These are phyloP conservation scores for Yamadazyma buinensis DNA, from an alignment of 1,139 yeast species.

Conservation along the genomic window DNA sequence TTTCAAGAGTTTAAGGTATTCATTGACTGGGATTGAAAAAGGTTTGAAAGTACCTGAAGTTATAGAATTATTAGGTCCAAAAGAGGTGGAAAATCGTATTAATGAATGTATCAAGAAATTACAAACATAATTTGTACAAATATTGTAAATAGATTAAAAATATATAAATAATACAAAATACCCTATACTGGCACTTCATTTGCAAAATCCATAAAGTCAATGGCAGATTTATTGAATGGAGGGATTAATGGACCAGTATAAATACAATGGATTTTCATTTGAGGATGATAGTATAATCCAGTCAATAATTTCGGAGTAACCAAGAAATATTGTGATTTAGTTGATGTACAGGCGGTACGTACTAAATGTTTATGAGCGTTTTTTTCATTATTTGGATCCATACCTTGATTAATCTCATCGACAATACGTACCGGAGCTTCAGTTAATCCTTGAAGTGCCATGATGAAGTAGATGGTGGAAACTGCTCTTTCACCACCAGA, in stretches of 20 bases:
- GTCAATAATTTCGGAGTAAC: constrained; percentile 91
- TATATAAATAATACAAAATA: too few species aligned
- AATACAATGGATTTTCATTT: constrained; percentile 86
- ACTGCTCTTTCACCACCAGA: constrained; percentile 99
- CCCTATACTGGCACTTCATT: too few species aligned
- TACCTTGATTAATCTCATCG: constrained; percentile 98
- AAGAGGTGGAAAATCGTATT: constrained; percentile 39
- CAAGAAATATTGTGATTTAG: constrained; percentile 74
- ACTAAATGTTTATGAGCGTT: constrained; percentile 86
- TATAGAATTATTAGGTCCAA: constrained; percentile 51
- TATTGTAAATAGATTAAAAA: too few species aligned
- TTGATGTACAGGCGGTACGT: constrained; percentile 67
- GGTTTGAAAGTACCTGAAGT: constrained; percentile 68
- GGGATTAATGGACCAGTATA: constrained; percentile 57
- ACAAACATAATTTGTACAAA: too few species aligned
- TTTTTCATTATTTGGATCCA: constrained; percentile 93
- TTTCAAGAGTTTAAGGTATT: constrained; percentile 62
- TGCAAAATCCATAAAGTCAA: constrained; percentile 32
- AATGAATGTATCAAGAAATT: constrained; percentile 6
- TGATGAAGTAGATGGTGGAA: constrained; percentile 83
- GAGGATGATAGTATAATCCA: constrained; percentile 70
- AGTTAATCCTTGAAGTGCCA: constrained; percentile 89
- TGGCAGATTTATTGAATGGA: constrained; percentile 9
- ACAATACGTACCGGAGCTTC: constrained; percentile 92
- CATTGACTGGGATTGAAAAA: constrained; percentile 67